Percentiles rank a stretch among this genome's conserved stretches.
Conservation (phyloP, 129 eudicot species). For the Tagetes patula region DNA sequence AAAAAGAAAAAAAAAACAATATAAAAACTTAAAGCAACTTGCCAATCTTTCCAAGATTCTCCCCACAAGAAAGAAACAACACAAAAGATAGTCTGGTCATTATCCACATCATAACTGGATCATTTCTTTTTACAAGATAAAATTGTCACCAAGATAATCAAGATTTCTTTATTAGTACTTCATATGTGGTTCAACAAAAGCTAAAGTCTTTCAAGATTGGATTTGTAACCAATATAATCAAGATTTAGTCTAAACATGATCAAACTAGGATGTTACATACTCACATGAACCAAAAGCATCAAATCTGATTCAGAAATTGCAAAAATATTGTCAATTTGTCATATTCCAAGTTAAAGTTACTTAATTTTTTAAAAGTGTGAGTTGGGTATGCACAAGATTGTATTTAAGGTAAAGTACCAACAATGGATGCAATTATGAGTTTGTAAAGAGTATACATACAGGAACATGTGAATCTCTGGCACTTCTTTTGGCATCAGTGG, state of each 20-base stretch:
- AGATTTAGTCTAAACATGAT: not conserved
- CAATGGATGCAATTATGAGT: conserved; percentile 18
- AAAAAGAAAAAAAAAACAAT: conserved; percentile 22
- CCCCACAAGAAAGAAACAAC: conserved; percentile 19
- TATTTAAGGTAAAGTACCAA: conserved; percentile 16
- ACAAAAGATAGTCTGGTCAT: conserved; percentile 25
- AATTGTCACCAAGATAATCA: not conserved
- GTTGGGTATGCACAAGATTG: not conserved
- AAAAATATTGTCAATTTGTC: not conserved
- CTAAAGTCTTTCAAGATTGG: conserved; percentile 10
- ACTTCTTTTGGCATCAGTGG: conserved; percentile 94
- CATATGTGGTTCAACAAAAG: not conserved
- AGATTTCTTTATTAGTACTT: not conserved
- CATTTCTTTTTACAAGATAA: conserved; percentile 7
- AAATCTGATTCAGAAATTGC: not conserved
- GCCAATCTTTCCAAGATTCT: conserved; percentile 38
- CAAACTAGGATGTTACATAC: not conserved
- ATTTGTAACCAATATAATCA: not conserved
- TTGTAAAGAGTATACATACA: conserved; percentile 44
- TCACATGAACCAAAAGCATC: not conserved
- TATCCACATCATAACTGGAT: conserved; percentile 10
- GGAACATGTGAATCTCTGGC: conserved; percentile 98
- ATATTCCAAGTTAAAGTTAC: not conserved
- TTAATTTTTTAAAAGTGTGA: not conserved
- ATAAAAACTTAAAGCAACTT: conserved; percentile 33